Conservation (phyloP, 345 rosid genomes). For the Boechera divaricarpa region DNA sequence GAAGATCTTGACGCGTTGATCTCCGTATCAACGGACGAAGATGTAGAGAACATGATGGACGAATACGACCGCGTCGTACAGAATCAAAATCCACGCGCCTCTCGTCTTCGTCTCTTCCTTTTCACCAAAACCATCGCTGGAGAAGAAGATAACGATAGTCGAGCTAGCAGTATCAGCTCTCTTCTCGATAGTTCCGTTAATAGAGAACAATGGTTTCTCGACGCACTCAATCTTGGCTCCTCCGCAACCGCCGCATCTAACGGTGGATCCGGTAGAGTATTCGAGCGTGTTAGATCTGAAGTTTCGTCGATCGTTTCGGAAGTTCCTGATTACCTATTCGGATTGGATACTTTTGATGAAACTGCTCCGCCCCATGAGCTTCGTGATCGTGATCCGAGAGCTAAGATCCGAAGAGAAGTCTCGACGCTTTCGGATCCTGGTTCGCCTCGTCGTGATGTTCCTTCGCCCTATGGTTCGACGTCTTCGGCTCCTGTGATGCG, state of each 20-base stretch:
- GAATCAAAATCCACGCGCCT: slow-evolving; percentile 71
- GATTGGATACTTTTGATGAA: slow-evolving; percentile 80
- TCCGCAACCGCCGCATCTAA: slow-evolving; percentile 31
- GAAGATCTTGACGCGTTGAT: slow-evolving; percentile 97
- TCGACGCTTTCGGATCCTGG: slow-evolving; percentile 81
- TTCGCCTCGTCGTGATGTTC: slow-evolving; percentile 76
- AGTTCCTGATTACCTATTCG: slow-evolving; percentile 89
- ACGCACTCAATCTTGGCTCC: slow-evolving; percentile 74
- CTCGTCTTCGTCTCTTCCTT: slow-evolving; percentile 85
- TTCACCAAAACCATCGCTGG: slow-evolving; percentile 53
- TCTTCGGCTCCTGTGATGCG: slow-evolving; percentile 59
- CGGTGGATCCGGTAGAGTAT: slow-evolving; percentile 45
- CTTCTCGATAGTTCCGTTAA: slow-evolving; percentile 84
- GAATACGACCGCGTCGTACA: slow-evolving; percentile 84
- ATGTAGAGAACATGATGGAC: slow-evolving; percentile 96
- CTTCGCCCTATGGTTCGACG: slow-evolving; percentile 73
- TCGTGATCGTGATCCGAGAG: slow-evolving; percentile 56
- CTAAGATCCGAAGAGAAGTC: slow-evolving; percentile 60
- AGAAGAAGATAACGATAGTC: slow-evolving; percentile 65
- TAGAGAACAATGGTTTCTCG: slow-evolving; percentile 91
- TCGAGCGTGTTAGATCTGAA: slow-evolving; percentile 83
- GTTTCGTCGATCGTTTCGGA: slow-evolving; percentile 88
- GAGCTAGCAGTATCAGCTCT: slow-evolving; percentile 78
- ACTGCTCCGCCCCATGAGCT: slow-evolving; percentile 48
- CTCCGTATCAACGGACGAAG: slow-evolving; percentile 93